Evolutionary conservation across 2,329 filamentous ascomycete genomes (phyloP).

Genomic region (Colletotrichum limetticola): DNA sequence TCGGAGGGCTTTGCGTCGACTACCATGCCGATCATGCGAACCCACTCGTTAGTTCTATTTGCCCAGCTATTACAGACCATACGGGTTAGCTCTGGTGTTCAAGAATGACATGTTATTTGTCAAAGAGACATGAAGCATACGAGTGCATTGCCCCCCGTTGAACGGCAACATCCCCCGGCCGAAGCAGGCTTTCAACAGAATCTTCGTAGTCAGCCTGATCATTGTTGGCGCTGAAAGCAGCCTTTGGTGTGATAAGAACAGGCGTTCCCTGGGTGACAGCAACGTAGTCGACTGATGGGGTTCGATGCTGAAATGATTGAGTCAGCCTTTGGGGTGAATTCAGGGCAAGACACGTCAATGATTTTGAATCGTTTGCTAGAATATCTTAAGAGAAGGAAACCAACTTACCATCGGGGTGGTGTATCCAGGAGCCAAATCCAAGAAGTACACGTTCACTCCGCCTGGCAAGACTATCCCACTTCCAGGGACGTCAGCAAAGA

Average conservation of each 20-base stretch:
- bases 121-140: background rate
- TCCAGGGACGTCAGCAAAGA: background rate
- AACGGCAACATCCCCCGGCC: constrained; percentile 13
- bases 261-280: constrained; percentile 1
- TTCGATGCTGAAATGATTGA: constrained; percentile 2
- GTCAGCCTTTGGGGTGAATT: background rate
- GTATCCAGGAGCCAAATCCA: constrained; percentile 7
- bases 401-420: constrained; percentile 12
- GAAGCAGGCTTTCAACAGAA: background rate
- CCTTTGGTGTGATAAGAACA: constrained; percentile 1
- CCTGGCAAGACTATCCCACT: constrained; percentile 11
- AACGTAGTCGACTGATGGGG: constrained; percentile 8
- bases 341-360: background rate
- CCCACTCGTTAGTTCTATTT: background rate
- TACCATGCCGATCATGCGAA: constrained; percentile 7
- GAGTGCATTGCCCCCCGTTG: constrained; percentile 14
- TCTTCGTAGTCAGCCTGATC: constrained; percentile 1
- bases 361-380: too few relatives aligned
- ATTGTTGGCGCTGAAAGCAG: background rate
- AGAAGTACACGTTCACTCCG: constrained; percentile 13
- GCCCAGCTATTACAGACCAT: background rate
- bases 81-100: background rate
- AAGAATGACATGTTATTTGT: background rate
- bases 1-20: constrained; percentile 8
- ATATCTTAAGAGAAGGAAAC: too few relatives aligned